Base-by-base conservation (phyloP, 2,329 filamentous ascomycete genomes). In the Simplicillium aogashimaense region DNA sequence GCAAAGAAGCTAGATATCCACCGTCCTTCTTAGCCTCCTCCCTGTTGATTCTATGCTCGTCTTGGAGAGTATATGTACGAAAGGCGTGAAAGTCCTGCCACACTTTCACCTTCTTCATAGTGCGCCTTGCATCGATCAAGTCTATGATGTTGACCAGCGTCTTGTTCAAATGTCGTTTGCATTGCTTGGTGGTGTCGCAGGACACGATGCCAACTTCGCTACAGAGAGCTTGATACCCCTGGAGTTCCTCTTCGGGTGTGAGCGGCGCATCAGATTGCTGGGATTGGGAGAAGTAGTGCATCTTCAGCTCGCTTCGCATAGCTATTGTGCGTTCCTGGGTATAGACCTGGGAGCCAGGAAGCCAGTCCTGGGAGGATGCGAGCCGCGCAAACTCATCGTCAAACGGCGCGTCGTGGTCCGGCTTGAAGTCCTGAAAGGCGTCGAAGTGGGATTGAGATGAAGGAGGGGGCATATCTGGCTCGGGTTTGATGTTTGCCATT, bases 71-170 rank as follows among this genome's bases (percentile, higher is more conserved):
- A 38, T 55, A 56, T 1, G 17, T 29, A 14, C 47, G 41, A 39
- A 57, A 53, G 4, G 38, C 46, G 8, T 47, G 43, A 32, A 57
- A 57, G 34, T 55, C 42, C 2, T 46, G 12, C 54, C 52, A 59
- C 17, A 57, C 47, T 28, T 47, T 34, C 29, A 57, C 50, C 33
- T 41, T 33, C 25, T 43, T 47, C 14, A 35, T 16, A 13, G 47
- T 57, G 15, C 54, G 49, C 29, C 49, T 47, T 12, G 54, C 43
- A 36, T 60, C 52, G 25, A 60, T 55, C 30, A 58, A 43, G 37
- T 58, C 53, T 1, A 58, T 45, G 29, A 59, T 58, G 36, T 59
- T 58, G 42, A 58, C 54, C 0, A 53, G 47, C 29, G 45, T 53
- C 17, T 20, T 49, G 46, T 53, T 55, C 16, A 57, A 38, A 2